Percentiles rank a stretch among this genome's conserved stretches.
Evolutionary conservation across 2,329 filamentous ascomycete genomes (phyloP).

Genomic region (Simplicillium sp.): DNA sequence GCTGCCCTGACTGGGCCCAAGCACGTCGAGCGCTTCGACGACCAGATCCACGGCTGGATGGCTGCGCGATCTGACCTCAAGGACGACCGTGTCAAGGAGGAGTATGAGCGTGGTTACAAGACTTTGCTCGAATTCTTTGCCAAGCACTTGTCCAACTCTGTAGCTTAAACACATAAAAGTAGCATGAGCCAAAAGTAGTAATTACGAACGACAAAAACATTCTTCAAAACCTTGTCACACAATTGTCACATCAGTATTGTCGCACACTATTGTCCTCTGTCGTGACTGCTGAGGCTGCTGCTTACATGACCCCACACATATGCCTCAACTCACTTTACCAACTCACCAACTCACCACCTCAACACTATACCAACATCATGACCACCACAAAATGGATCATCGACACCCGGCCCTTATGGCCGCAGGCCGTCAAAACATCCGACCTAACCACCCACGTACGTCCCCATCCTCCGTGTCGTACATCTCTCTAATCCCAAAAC

Average conservation of each 20-base stretch:
- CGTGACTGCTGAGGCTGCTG: too few species aligned
- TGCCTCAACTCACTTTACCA: too few species aligned
- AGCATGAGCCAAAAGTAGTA: neutral
- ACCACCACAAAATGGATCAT: slow-evolving; percentile 49
- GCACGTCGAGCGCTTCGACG: slow-evolving; percentile 55
- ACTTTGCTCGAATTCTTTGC: slow-evolving; percentile 48
- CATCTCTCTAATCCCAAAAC: slow-evolving; percentile 2
- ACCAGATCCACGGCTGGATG: slow-evolving; percentile 70
- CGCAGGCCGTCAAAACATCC: slow-evolving; percentile 36
- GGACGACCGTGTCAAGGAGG: slow-evolving; percentile 46
- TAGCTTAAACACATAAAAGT: neutral
- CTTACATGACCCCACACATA: too few species aligned
- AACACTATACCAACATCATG: too few species aligned
- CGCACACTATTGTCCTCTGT: too few species aligned
- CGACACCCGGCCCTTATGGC: slow-evolving; percentile 51
- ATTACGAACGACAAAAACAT: neutral
- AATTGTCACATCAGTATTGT: too few species aligned
- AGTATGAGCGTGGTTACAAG: slow-evolving; percentile 54
- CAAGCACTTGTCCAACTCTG: slow-evolving; percentile 31
- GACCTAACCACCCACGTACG: slow-evolving; percentile 37
- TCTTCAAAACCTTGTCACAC: too few species aligned
- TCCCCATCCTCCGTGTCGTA: slow-evolving; percentile 2
- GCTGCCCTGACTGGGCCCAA: slow-evolving; percentile 42
- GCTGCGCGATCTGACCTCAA: slow-evolving; percentile 52
- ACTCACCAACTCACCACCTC: too few species aligned